Evolutionary conservation across 768 basidiomycete species (phyloP).

Genomic region (Rubroboletus pulcherrimus): DNA sequence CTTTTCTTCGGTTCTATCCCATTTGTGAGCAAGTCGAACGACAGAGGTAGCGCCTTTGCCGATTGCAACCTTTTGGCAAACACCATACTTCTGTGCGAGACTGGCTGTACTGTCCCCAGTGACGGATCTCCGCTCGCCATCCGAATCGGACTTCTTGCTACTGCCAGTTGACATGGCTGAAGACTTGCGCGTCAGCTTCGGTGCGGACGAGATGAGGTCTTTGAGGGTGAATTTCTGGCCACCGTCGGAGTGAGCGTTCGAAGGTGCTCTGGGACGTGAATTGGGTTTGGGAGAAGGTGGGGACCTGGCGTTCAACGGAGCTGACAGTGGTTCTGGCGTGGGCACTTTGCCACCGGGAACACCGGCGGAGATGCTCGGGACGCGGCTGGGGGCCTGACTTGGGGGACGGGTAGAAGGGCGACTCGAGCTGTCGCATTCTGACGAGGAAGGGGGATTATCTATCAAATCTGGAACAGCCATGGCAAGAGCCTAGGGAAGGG

Average conservation of each 20-base stretch:
- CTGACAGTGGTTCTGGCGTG: constrained; percentile 29
- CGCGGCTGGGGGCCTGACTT: constrained; percentile 49
- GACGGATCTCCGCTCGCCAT: constrained; percentile 42
- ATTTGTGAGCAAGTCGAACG: constrained; percentile 95
- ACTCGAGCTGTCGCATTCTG: constrained; percentile 59
- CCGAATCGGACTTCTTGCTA: constrained; percentile 68
- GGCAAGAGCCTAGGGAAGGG: constrained; percentile 19
- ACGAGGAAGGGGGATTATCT: constrained; percentile 48
- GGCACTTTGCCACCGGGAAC: constrained; percentile 33
- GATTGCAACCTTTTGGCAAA: constrained; percentile 95
- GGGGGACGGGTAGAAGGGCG: constrained; percentile 59
- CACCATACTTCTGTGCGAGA: constrained; percentile 88
- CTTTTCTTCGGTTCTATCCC: constrained; percentile 96
- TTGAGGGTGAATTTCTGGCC: constrained; percentile 82
- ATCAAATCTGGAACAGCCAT: constrained; percentile 38
- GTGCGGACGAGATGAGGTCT: constrained; percentile 66
- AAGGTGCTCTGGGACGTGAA: constrained; percentile 37
- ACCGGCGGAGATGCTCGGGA: constrained; percentile 35
- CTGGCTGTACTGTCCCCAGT: constrained; percentile 53
- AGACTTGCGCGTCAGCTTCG: constrained; percentile 69
- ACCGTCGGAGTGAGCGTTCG: constrained; percentile 51
- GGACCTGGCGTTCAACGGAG: constrained; percentile 20
- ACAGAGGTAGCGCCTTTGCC: constrained; percentile 99
- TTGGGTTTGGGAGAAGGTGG: constrained; percentile 18
- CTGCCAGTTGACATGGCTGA: constrained; percentile 68